A percentile compares a stretch with the other conserved stretches of the same genome.
These are phyloP conservation scores for Ascochyta koolunga DNA, from an alignment of 2,329 filamentous ascomycete genomes.

Conservation along the genomic window DNA sequence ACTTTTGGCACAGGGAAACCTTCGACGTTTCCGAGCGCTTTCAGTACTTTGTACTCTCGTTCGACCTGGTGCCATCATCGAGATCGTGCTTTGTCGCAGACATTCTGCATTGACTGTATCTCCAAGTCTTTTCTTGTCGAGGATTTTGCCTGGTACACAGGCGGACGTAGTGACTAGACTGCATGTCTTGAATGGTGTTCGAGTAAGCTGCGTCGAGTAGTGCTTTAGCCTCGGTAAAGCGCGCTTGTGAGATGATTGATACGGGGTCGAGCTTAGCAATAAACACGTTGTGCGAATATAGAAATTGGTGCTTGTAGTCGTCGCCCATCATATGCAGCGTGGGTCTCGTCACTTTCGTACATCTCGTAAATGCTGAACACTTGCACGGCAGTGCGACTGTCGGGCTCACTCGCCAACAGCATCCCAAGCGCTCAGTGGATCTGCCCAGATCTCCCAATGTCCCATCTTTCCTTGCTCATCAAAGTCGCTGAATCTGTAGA, in stretches of 20 bases:
- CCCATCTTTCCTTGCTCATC: constrained; percentile 49
- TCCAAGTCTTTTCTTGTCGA: not conserved
- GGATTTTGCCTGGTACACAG: not conserved
- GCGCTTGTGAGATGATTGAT: constrained; percentile 9
- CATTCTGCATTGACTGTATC: not conserved
- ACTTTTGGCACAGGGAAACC: constrained; percentile 84
- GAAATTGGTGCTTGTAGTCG: not conserved
- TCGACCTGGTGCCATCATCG: constrained; percentile 77
- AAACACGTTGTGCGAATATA: not conserved
- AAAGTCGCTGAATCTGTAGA: constrained; percentile 50
- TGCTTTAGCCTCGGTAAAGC: constrained; percentile 17
- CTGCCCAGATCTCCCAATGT: constrained; percentile 54
- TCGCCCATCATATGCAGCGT: too few relatives aligned
- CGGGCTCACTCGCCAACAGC: constrained; percentile 38
- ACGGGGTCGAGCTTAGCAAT: constrained; percentile 7
- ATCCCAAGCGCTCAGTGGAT: constrained; percentile 52
- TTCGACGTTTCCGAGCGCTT: constrained; percentile 73
- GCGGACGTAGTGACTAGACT: not conserved
- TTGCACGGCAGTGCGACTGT: not conserved
- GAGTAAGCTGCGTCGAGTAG: constrained; percentile 17
- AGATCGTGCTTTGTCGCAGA: constrained; percentile 32
- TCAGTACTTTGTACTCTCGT: constrained; percentile 87
- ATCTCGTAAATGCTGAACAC: not conserved
- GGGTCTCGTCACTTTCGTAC: not conserved
- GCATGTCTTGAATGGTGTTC: constrained; percentile 3